Percentiles rank a stretch among this genome's conserved stretches.
phyloP scores from a whole-genome alignment of 371 early-diverging fungal genomes.

The Mucor lusitanicus region DNA sequence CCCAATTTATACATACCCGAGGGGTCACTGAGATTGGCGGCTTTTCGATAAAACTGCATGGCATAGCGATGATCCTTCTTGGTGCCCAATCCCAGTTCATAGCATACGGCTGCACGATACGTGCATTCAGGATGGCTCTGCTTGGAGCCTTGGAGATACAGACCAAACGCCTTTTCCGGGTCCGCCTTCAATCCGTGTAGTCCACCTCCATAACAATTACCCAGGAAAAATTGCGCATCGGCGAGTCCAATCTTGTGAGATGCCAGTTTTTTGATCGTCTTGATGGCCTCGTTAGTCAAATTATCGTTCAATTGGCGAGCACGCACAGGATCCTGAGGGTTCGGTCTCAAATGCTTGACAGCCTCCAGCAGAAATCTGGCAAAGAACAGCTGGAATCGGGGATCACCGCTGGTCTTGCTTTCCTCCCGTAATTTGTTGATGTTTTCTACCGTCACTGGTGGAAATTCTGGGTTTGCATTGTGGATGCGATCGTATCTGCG shows the following conservation, averaged over 20 bases:
- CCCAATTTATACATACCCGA: slow-evolving; percentile 97
- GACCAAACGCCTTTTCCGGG: slow-evolving; percentile 85
- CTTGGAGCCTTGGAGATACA: slow-evolving; percentile 92
- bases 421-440: slow-evolving; percentile 74
- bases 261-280: slow-evolving; percentile 70
- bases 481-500: slow-evolving; percentile 13
- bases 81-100: slow-evolving; percentile 93
- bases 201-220: slow-evolving; percentile 81
- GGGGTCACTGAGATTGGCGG: slow-evolving; percentile 88
- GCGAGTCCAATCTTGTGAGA: slow-evolving; percentile 61
- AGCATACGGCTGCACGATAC: slow-evolving; percentile 94
- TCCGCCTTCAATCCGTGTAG: slow-evolving; percentile 75
- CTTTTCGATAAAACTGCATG: slow-evolving; percentile 92
- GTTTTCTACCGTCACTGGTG: slow-evolving; percentile 54
- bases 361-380: slow-evolving; percentile 67
- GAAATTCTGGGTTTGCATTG: slow-evolving; percentile 17
- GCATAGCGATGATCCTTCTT: slow-evolving; percentile 83
- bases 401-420: slow-evolving; percentile 69
- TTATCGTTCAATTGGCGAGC: slow-evolving; percentile 66
- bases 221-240: slow-evolving; percentile 92
- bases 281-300: slow-evolving; percentile 63
- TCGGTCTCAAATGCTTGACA: slow-evolving; percentile 42
- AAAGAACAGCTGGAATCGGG: slow-evolving; percentile 73
- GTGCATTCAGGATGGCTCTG: slow-evolving; percentile 89
- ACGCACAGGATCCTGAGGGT: slow-evolving; percentile 63